Evolutionary conservation across 2,329 filamentous ascomycete species (phyloP), one percentile per base, ranked within the genome.

Genomic region (Penicillium sp.): DNA sequence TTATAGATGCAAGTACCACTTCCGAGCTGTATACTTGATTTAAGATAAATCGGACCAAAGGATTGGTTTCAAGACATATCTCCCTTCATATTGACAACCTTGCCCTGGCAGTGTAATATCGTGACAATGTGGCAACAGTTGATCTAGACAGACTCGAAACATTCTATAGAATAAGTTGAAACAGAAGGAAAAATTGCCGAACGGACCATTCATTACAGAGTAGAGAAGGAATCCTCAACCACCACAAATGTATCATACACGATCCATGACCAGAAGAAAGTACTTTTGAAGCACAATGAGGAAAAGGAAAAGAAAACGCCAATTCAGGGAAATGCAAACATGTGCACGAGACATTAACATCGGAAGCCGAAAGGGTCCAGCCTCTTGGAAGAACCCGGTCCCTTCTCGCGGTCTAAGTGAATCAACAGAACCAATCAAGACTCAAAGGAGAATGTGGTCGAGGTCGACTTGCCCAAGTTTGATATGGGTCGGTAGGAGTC

Each of bases 231-330:
- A 28, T 33, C 25, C 45, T 29, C 47, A 37, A 39, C 18, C 28
- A 29, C 25, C 44, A 49, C 31, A 44, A 25, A 44, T 49, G 20
- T 52, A 56, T 58, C 47, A 50, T 59, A 59, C 58, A 59, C 20
- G 39, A 43, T n/a, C 32, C 44, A 44, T 6, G 38, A 33, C n/a
- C 43, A 42, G 28, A 31, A 44, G 38, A 42, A 31, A 31, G 43
- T 33, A 55, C 52, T 59, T 60, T 57, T 52, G 13, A 35, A 15
- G 28, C 23, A 42, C 31, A 29, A 29, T 20, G 20, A 24, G 28
- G 31, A n/a, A 45, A n/a, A 48, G 31, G 27, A 4, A 48, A 25
- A 20, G 23, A 47, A 38, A 55, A 55, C 54, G 47, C 46, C 51
- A 25, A 24, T 37, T 25, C 39, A 47, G 48, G 31, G 13, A 47